A percentile compares a stretch with the other conserved stretches of the same genome.
Evolutionary conservation across 2,329 filamentous ascomycete species (phyloP).

Genomic region (Verticillium dahliae): DNA sequence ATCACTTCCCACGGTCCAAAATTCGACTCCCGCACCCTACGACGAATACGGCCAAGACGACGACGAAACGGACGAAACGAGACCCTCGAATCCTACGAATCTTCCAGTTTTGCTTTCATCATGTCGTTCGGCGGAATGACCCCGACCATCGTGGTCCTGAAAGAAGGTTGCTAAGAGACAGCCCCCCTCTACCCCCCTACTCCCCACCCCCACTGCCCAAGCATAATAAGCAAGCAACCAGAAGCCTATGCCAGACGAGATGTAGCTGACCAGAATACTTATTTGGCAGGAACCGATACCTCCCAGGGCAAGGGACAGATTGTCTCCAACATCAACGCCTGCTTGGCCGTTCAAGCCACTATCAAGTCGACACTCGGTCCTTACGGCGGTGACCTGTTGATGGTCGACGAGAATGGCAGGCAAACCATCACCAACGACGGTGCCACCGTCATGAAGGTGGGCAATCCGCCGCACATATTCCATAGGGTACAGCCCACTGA

Average conservation of each 20-base stretch:
- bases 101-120: conserved; percentile 19
- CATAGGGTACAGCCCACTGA: not conserved
- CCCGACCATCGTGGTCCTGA: conserved; percentile 95
- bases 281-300: conserved; percentile 77
- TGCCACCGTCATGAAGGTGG: conserved; percentile 96
- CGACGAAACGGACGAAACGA: not conserved
- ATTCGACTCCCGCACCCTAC: not conserved
- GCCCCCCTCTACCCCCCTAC: conserved; percentile 14
- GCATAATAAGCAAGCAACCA: not conserved
- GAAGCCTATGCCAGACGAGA: conserved; percentile 6
- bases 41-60: not conserved
- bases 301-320: conserved; percentile 97
- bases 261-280: conserved; percentile 3
- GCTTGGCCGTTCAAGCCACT: conserved; percentile 88
- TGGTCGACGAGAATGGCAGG: conserved; percentile 91
- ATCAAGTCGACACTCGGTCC: conserved; percentile 95
- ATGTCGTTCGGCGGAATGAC: conserved; percentile 98
- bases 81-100: not conserved
- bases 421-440: conserved; percentile 99
- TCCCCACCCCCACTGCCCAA: conserved; percentile 2
- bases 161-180: conserved; percentile 66
- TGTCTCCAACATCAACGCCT: conserved; percentile 97
- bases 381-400: conserved; percentile 91
- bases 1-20: not conserved
- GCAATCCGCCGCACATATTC: not conserved